A percentile compares a stretch with the other conserved stretches of the same genome.
These are phyloP conservation scores for Piper longum DNA, from an alignment of 164 flowering plant species.

Conservation along the genomic window DNA sequence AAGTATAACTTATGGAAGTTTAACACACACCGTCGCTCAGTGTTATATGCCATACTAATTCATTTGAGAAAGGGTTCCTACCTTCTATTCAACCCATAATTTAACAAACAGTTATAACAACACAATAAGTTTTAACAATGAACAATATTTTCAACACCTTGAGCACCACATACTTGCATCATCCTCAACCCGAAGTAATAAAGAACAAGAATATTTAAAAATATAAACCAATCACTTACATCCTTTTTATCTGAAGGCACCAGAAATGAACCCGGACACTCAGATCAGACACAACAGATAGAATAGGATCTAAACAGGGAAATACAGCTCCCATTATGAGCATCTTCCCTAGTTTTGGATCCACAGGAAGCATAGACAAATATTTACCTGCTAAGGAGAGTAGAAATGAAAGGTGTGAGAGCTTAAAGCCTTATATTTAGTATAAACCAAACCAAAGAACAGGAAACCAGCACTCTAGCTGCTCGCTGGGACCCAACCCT, in stretches of 20 bases:
- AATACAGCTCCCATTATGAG: constrained; percentile 89
- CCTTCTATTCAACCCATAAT: too few species aligned
- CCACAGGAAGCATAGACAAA: constrained; percentile 89
- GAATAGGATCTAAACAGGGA: constrained; percentile 87
- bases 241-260: constrained; percentile 95
- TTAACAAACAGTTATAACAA: too few species aligned
- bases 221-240: constrained; percentile 35
- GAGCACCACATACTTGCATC: background rate
- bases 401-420: background rate
- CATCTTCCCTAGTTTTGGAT: constrained; percentile 99
- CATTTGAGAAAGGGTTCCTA: too few species aligned
- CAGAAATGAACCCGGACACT: constrained; percentile 93
- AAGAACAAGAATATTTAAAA: background rate
- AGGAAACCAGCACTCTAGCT: background rate
- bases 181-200: background rate
- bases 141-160: background rate
- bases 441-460: background rate
- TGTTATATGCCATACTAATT: too few species aligned
- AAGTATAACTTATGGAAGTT: too few species aligned
- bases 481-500: too few species aligned
- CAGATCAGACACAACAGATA: constrained; percentile 84
- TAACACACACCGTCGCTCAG: too few species aligned
- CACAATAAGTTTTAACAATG: too few species aligned
- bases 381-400: constrained; percentile 38
- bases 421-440: background rate